Conservation (phyloP, 441 rosid species). For the Corymbia calophylla region DNA sequence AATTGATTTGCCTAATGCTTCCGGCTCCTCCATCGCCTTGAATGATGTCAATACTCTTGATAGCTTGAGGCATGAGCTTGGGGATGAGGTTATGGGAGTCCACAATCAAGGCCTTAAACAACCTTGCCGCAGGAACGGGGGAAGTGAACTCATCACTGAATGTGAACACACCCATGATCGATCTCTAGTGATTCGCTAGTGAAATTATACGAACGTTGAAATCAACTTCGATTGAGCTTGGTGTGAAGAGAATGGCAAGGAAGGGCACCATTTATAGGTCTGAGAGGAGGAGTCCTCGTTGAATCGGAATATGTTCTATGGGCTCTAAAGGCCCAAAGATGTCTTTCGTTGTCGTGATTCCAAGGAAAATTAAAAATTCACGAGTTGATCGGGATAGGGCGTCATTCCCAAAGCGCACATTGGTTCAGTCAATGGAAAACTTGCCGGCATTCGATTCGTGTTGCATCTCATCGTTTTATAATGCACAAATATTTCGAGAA, state of each 20-base stretch:
- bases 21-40: background rate
- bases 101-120: conserved; percentile 1
- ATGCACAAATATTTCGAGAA: background rate
- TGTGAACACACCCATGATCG: background rate
- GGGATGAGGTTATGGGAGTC: background rate
- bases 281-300: background rate
- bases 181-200: background rate
- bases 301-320: background rate
- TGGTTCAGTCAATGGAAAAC: background rate
- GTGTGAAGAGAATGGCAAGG: background rate
- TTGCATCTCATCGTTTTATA: background rate
- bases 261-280: background rate
- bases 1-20: background rate
- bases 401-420: background rate
- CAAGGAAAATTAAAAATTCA: background rate
- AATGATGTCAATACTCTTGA: background rate
- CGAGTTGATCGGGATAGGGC: background rate
- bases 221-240: background rate
- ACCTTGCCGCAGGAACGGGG: background rate
- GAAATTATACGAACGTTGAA: background rate
- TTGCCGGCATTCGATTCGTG: background rate
- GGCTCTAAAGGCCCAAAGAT: background rate
- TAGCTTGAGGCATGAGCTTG: conserved; percentile 1
- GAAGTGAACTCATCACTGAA: background rate
- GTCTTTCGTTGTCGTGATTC: background rate